A percentile compares a stretch with the other conserved stretches of the same genome.
phyloP scores from a whole-genome alignment of 345 rosid species.

The Heritiera fomes region DNA sequence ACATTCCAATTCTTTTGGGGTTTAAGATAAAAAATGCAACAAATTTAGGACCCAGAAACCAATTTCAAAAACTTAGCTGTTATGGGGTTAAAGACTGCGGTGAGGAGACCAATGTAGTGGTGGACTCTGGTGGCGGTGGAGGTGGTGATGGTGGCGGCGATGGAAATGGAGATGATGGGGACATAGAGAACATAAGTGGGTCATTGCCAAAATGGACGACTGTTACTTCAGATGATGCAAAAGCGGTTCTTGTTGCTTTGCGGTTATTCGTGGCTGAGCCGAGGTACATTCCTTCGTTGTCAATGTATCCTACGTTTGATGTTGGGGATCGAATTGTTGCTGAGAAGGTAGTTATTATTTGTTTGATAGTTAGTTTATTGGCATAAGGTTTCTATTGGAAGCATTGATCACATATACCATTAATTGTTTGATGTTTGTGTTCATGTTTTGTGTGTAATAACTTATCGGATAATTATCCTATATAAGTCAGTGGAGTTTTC shows the following conservation, averaged over 20 bases:
- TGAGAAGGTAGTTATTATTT: conserved; percentile 65
- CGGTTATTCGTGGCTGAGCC: conserved; percentile 89
- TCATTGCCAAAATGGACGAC: conserved; percentile 76
- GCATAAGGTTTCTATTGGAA: background rate
- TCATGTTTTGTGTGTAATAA: background rate
- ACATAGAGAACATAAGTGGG: conserved; percentile 47
- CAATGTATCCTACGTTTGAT: conserved; percentile 98
- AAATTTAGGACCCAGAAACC: conserved; percentile 13
- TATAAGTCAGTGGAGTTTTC: too few relatives aligned
- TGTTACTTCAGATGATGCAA: conserved; percentile 71
- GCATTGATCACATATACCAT: background rate
- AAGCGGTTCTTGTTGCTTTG: conserved; percentile 83
- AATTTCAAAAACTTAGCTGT: conserved; percentile 29
- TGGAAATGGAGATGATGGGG: conserved; percentile 52
- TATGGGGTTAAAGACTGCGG: conserved; percentile 54
- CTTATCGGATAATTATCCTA: too few relatives aligned
- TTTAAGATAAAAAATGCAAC: conserved; percentile 18
- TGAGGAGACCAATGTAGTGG: conserved; percentile 45
- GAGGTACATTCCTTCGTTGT: conserved; percentile 91
- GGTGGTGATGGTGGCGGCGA: conserved; percentile 30
- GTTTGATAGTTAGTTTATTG: background rate
- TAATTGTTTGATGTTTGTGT: conserved; percentile 5
- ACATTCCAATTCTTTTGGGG: background rate
- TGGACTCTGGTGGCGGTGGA: conserved; percentile 35
- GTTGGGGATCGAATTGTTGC: conserved; percentile 93